Evolutionary conservation across 2,329 filamentous ascomycete genomes (phyloP), one percentile per base, ranked within the genome.

Genomic region (Phoma sp.): DNA sequence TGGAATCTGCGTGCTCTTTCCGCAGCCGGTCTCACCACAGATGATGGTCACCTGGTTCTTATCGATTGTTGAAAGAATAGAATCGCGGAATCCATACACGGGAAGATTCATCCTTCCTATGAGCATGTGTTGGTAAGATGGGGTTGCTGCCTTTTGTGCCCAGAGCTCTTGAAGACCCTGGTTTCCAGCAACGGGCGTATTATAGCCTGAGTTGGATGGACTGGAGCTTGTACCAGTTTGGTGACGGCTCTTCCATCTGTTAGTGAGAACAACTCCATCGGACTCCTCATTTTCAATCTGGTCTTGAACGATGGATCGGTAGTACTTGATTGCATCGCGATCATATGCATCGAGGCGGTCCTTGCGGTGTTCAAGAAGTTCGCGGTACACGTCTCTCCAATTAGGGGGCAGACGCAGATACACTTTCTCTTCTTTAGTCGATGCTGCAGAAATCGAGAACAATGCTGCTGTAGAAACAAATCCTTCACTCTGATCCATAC

Each of bases 1-100:
- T 4, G 95, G 95, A n/a, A 97, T 89, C 68, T 99, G 95, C 0
- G 95, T 99, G 74, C 92, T 97, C 79, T 99, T 99, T 60, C 95
- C 95, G 72, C 89, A 97, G 63, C 95, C 95, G 2, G 95, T 99
- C 77, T 99, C 95, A 71, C 95, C 95, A 71, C 93, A 98, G 27
- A 99, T 85, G 55, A 99, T 97, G 8, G 95, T 87, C 8, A 96
- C 89, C 67, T 95, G 93, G 61, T 96, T 84, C 22, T 84, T 81
- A 41, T 91, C 88, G 27, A 99, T 87, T 2, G 90, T 85, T 24
- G 85, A 81, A 10, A 98, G 78, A 7, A 97, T 91, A 44, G 91
- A 83, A 10, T 90, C 79, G 61, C 87, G 88, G 72, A 95, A 97
- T 10, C 84, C 82, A 85, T 90, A 97, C 80, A 99, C 96, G 0